Evolutionary conservation across 2,329 filamentous ascomycete species (phyloP).

Genomic region (Apiospora koreana): DNA sequence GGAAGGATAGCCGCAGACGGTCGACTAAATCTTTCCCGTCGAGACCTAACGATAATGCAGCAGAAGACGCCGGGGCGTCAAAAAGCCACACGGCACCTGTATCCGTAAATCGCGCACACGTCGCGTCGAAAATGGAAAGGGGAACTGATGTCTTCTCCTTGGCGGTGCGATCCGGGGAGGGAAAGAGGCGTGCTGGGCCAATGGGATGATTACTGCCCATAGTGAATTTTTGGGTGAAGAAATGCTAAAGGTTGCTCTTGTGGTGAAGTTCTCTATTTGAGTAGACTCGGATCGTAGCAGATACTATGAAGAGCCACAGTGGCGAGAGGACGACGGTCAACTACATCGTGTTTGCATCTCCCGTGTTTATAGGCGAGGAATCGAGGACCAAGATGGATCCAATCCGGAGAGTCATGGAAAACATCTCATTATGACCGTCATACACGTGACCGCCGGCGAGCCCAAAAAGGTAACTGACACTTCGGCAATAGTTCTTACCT

Average conservation of each 20-base stretch:
- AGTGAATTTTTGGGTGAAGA: neutral
- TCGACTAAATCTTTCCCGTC: slow-evolving; percentile 10
- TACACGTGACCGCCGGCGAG: neutral
- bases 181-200: slow-evolving; percentile 12
- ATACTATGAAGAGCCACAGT: neutral
- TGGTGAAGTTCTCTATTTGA: fast-evolving
- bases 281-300: neutral
- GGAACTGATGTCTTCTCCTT: slow-evolving; percentile 2
- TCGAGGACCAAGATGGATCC: neutral
- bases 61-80: slow-evolving; percentile 26
- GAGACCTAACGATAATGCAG: slow-evolving; percentile 11
- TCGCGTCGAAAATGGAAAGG: slow-evolving; percentile 45
- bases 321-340: neutral
- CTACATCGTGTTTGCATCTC: neutral
- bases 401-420: neutral
- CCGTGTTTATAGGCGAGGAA: neutral
- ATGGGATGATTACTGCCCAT: neutral
- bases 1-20: slow-evolving; percentile 29
- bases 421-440: slow-evolving; percentile 3
- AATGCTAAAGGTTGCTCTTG: neutral
- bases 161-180: neutral
- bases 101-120: slow-evolving; percentile 39
- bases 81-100: slow-evolving; percentile 47
- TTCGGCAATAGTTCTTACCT: neutral
- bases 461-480: neutral